A percentile compares a stretch with the other conserved stretches of the same genome.
Evolutionary conservation across 2,329 filamentous ascomycete species (phyloP).

Genomic region (Rosellinia necatrix): DNA sequence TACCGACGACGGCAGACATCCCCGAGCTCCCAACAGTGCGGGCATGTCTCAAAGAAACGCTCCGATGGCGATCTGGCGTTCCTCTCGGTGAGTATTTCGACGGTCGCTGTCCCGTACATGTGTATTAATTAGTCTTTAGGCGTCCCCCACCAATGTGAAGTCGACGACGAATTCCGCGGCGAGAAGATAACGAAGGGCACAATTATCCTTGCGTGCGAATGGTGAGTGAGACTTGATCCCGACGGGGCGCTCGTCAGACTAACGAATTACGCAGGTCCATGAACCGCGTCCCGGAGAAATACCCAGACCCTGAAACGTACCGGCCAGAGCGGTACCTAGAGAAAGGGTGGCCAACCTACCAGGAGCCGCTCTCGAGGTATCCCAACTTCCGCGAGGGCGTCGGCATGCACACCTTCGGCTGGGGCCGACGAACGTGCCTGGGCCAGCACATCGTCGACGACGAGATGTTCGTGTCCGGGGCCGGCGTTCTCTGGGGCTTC

Average conservation of each 20-base stretch:
- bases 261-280: constrained; percentile 49
- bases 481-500: constrained; percentile 56
- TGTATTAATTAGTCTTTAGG: constrained; percentile 37
- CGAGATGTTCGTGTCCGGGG: constrained; percentile 57
- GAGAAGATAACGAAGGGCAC: constrained; percentile 55
- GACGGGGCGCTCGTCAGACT: not conserved
- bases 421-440: constrained; percentile 65
- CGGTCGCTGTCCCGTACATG: not conserved
- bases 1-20: constrained; percentile 57
- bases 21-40: constrained; percentile 56
- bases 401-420: constrained; percentile 68
- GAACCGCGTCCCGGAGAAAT: constrained; percentile 61
- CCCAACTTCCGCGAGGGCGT: constrained; percentile 64
- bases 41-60: constrained; percentile 61
- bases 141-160: constrained; percentile 55
- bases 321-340: constrained; percentile 67
- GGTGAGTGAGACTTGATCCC: constrained; percentile 40
- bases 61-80: constrained; percentile 62
- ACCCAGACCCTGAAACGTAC: constrained; percentile 67
- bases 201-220: constrained; percentile 55
- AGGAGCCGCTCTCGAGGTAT: constrained; percentile 65
- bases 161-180: constrained; percentile 51
- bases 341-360: constrained; percentile 65
- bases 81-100: constrained; percentile 48
- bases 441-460: constrained; percentile 67